A percentile compares a stretch with the other conserved stretches of the same genome.
Evolutionary conservation across 208 protist genomes (phyloP).

Genomic region (Leptomonas pyrrhocoris): DNA sequence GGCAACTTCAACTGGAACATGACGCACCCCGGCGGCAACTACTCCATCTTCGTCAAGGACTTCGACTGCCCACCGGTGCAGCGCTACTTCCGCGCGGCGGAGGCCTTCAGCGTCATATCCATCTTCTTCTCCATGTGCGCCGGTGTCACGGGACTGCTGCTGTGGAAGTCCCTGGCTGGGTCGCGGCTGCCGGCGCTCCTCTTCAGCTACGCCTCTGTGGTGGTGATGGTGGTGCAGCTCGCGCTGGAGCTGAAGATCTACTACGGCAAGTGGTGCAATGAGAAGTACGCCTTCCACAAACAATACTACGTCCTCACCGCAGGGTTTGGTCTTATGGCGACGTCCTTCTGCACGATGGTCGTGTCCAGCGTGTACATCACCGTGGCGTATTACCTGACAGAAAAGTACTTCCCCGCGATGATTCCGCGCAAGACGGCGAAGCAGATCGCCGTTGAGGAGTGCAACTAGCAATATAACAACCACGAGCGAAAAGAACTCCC

Average conservation of each 20-base stretch:
- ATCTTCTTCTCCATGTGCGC: conserved; percentile 45
- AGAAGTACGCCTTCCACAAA: conserved; percentile 47
- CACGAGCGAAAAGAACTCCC: background rate
- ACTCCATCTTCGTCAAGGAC: conserved; percentile 34
- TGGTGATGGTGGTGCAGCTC: conserved; percentile 52
- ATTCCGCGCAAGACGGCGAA: conserved; percentile 42
- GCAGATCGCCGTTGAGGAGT: conserved; percentile 53
- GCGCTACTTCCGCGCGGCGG: conserved; percentile 50
- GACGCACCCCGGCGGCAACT: conserved; percentile 22
- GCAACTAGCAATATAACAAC: conserved; percentile 9
- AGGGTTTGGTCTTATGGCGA: conserved; percentile 61
- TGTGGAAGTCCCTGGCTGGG: conserved; percentile 58
- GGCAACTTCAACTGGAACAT: conserved; percentile 59
- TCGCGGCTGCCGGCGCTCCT: conserved; percentile 46
- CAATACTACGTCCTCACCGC: conserved; percentile 60
- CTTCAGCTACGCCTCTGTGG: conserved; percentile 44
- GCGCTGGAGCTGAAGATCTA: conserved; percentile 66
- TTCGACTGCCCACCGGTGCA: conserved; percentile 41
- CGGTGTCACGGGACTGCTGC: conserved; percentile 40
- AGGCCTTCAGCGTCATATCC: conserved; percentile 60
- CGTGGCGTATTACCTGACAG: conserved; percentile 44
- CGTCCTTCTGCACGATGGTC: conserved; percentile 52
- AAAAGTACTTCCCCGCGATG: conserved; percentile 55
- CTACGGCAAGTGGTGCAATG: conserved; percentile 67
- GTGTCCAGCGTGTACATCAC: conserved; percentile 42